These are phyloP conservation scores for Tuber calosporum DNA, from an alignment of 495 filamentous ascomycete genomes.

Conservation along the genomic window DNA sequence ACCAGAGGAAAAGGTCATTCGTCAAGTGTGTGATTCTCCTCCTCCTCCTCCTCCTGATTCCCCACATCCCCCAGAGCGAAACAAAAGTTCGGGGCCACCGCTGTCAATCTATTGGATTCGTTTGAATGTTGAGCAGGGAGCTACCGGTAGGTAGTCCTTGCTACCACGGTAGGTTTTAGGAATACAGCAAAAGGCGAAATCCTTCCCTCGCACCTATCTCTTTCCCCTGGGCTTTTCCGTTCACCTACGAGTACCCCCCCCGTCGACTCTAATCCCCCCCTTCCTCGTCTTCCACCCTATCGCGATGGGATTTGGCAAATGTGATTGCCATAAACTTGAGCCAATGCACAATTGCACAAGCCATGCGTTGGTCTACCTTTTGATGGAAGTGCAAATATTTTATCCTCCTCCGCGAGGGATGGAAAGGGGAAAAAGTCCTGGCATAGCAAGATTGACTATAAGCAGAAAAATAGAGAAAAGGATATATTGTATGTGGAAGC, in stretches of 20 bases:
- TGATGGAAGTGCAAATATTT: not conserved
- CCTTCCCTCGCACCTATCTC: not conserved
- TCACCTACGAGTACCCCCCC: not conserved
- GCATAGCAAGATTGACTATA: not conserved
- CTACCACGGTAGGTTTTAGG: not conserved
- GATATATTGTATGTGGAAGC: not conserved
- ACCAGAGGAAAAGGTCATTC: not conserved
- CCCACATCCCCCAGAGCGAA: not conserved
- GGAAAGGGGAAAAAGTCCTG: not conserved
- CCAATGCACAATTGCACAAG: conserved; percentile 5
- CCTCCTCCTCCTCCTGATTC: not conserved
- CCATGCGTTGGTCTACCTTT: conserved; percentile 1
- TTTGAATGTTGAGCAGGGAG: conserved; percentile 1
- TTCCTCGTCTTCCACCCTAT: not conserved
- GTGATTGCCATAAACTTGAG: conserved; percentile 3
- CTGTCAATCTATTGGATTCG: not conserved
- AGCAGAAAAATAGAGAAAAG: not conserved
- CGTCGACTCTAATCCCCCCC: not conserved
- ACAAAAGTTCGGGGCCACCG: not conserved
- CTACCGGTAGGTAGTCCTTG: not conserved
- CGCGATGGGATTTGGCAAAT: not conserved
- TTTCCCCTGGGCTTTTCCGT: not conserved
- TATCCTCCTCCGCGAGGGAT: not conserved
- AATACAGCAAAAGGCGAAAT: not conserved
- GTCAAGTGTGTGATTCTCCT: not conserved